phyloP scores from a whole-genome alignment of 2,329 filamentous ascomycete genomes.

The Ophiocordyceps unilateralis region DNA sequence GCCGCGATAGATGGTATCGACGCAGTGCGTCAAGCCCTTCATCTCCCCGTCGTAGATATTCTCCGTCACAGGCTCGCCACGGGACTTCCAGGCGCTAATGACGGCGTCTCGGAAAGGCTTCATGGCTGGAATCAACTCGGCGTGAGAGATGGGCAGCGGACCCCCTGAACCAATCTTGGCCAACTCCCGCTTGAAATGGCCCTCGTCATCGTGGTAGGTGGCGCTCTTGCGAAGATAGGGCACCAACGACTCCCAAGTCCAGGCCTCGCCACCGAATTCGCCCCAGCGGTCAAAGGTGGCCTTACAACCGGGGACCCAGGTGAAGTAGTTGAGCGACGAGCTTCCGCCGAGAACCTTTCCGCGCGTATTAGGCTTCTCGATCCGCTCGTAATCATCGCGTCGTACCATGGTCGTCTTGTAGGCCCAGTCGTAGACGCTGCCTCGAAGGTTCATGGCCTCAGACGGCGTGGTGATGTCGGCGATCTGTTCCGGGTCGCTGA shows the following conservation, averaged over 20 bases:
- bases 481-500: slow-evolving; percentile 27
- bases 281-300: slow-evolving; percentile 49
- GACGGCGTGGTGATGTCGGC: slow-evolving; percentile 36
- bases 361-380: slow-evolving; percentile 46
- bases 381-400: slow-evolving; percentile 38
- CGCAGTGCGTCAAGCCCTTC: slow-evolving; percentile 32
- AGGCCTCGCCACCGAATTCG: slow-evolving; percentile 54
- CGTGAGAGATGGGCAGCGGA: slow-evolving; percentile 34
- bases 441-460: slow-evolving; percentile 33
- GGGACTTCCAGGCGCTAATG: slow-evolving; percentile 33
- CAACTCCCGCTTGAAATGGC: slow-evolving; percentile 25
- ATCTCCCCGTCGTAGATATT: slow-evolving; percentile 39
- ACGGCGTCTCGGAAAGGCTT: slow-evolving; percentile 31
- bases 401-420: slow-evolving; percentile 47
- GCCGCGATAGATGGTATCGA: slow-evolving; percentile 41
- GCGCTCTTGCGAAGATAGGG: slow-evolving; percentile 38
- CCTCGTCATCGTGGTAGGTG: slow-evolving; percentile 37
- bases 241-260: slow-evolving; percentile 35
- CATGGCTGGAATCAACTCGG: slow-evolving; percentile 34
- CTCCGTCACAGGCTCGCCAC: slow-evolving; percentile 30
- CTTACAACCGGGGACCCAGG: slow-evolving; percentile 41
- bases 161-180: slow-evolving; percentile 32
- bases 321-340: slow-evolving; percentile 44
- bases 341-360: slow-evolving; percentile 42
- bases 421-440: slow-evolving; percentile 38